Evolutionary conservation across 257 asterid genomes (phyloP).

Genomic region (Capsicum baccatum): DNA sequence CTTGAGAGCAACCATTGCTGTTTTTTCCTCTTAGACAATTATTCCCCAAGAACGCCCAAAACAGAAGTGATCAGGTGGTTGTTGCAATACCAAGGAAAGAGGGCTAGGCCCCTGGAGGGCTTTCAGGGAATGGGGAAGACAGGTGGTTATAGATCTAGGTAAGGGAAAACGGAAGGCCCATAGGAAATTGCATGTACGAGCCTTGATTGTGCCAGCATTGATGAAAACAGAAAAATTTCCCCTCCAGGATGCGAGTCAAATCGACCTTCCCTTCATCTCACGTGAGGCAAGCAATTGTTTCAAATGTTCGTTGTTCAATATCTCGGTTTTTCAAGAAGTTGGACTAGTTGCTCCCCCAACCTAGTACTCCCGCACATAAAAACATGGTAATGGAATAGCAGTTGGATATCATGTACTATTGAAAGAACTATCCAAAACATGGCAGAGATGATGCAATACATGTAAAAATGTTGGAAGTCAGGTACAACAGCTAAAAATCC

Average conservation of each 20-base stretch:
- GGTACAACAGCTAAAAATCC: neutral
- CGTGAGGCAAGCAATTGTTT: neutral
- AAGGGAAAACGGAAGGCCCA: neutral
- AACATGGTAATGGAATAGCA: neutral
- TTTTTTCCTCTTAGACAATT: neutral
- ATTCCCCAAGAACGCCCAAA: neutral
- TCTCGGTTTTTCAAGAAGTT: neutral
- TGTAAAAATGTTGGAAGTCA: neutral
- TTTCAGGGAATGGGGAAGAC: neutral
- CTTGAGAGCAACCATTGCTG: neutral
- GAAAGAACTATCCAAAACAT: neutral
- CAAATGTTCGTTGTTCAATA: neutral
- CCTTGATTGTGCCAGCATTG: neutral
- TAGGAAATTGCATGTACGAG: conserved; percentile 24
- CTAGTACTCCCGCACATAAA: neutral
- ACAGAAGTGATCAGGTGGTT: neutral
- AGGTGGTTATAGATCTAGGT: neutral
- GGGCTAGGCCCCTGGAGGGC: neutral
- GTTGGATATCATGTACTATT: neutral
- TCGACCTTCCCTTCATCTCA: neutral
- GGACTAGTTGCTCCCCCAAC: neutral
- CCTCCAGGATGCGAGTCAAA: conserved; percentile 25
- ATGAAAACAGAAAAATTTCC: conserved; percentile 11
- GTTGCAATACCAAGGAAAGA: neutral
- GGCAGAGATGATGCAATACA: neutral